These are phyloP conservation scores for Endotrypanum monterogeii DNA, from an alignment of 208 protist genomes.

Conservation along the genomic window DNA sequence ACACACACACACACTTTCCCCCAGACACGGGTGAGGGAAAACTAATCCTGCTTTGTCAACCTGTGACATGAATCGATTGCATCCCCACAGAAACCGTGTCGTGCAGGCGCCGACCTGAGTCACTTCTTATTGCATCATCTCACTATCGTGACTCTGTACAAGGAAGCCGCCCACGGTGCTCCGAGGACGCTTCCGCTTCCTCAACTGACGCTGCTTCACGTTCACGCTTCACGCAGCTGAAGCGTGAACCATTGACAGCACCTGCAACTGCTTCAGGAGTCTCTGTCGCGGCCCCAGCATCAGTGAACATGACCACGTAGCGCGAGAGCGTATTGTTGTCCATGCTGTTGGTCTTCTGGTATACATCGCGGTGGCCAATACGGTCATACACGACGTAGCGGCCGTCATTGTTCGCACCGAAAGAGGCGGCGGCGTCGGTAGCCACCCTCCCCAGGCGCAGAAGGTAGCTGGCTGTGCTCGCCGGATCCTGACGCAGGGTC, in stretches of 20 bases:
- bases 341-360: slow-evolving; percentile 62
- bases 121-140: neutral
- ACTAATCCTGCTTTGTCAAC: neutral
- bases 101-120: neutral
- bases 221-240: slow-evolving; percentile 26
- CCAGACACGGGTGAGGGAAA: neutral
- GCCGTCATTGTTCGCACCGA: slow-evolving; percentile 50
- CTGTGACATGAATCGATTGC: neutral
- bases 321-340: slow-evolving; percentile 49
- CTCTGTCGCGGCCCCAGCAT: slow-evolving; percentile 18
- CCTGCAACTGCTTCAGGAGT: neutral
- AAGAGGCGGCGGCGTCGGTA: slow-evolving; percentile 20
- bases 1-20: neutral
- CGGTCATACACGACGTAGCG: slow-evolving; percentile 68
- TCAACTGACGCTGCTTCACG: slow-evolving; percentile 10
- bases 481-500: slow-evolving; percentile 47
- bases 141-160: slow-evolving; percentile 12
- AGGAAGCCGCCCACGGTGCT: slow-evolving; percentile 7
- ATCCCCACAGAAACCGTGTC: neutral
- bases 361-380: slow-evolving; percentile 56
- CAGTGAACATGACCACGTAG: slow-evolving; percentile 64
- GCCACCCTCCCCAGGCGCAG: slow-evolving; percentile 30
- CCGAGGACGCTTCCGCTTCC: neutral
- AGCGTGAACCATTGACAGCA: neutral
- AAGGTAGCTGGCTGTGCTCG: slow-evolving; percentile 79